Percentiles rank a stretch among this genome's conserved stretches.
phyloP scores from a whole-genome alignment of 1,284 basidiomycete genomes.

The Malassezia globosa region DNA sequence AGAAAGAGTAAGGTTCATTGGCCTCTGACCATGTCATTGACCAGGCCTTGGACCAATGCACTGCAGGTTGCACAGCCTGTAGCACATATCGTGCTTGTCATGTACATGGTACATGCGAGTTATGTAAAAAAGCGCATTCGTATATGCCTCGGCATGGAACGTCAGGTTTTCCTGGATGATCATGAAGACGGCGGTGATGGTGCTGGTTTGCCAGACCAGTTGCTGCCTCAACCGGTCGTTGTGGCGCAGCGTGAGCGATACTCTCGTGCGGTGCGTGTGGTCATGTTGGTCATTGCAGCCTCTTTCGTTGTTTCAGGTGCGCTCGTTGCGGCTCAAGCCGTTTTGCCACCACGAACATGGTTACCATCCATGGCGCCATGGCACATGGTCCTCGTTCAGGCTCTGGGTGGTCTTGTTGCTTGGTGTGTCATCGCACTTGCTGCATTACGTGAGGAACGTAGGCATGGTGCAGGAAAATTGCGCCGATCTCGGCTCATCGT shows the following conservation, averaged over 20 bases:
- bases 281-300: slow-evolving; percentile 9
- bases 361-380: slow-evolving; percentile 28
- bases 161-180: slow-evolving; percentile 4
- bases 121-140: neutral
- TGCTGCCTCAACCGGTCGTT: slow-evolving; percentile 8
- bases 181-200: too few species aligned
- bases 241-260: slow-evolving; percentile 5
- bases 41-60: too few species aligned
- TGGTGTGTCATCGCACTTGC: slow-evolving; percentile 31
- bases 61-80: neutral
- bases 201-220: neutral
- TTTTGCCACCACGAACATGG: slow-evolving; percentile 36
- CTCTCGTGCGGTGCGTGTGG: neutral
- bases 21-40: too few species aligned
- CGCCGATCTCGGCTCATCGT: slow-evolving; percentile 29
- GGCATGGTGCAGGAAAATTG: slow-evolving; percentile 26
- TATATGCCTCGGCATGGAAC: slow-evolving; percentile 2
- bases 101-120: slow-evolving; percentile 1
- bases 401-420: slow-evolving; percentile 29
- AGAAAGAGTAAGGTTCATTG: too few species aligned
- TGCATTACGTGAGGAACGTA: slow-evolving; percentile 28
- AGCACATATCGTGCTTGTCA: neutral
- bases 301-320: slow-evolving; percentile 32
- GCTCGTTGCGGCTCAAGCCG: slow-evolving; percentile 35
- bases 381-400: slow-evolving; percentile 29